Base-by-base conservation (phyloP, 805 yeast species). In the Starmerella vitae region DNA sequence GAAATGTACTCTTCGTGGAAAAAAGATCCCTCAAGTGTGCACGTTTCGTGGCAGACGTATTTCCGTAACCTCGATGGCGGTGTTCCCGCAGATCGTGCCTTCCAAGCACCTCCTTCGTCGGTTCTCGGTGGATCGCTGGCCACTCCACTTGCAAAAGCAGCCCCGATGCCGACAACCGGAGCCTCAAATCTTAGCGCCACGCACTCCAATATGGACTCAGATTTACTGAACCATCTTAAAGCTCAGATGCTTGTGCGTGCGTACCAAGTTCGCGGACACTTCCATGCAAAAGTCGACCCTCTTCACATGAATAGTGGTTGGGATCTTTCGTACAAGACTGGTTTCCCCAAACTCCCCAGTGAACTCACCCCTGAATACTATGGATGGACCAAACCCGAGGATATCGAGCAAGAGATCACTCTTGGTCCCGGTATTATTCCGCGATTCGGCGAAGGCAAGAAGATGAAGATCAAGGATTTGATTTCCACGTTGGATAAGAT, bases 371-470 rank as follows among this genome's bases (percentile, higher is more conserved):
- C 85, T 45, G 96, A 85, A 49, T 81, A 82, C 65, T 91, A 91
- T 59, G 93, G 91, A 25, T 88, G 88, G 69, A 69, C 86, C 34
- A 88, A 82, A 43, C 74, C 76, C 37, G 43, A 39, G 43, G 98
- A 91, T 61, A 63, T 91, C 54, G 74, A 78, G 54, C 78, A 72
- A 57, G 78, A 75, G 57, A 80, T 88, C 64, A 78, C 85, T 41
- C 71, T 91, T 49, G 99, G 99, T 41, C 97, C 98, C 30, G 99
- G 99, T 62, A 88, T 91, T 53, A 66, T 91, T 57, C 96, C 96
- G 38, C 74, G 94, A 60, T 91, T 85, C 58, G 83, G 84, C 40
- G 71, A 65, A 43, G 70, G 68, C 52, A 60, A 64, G 24, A 64
- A 77, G 48, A 62, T 84, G 74, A 72, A 79, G 38, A 68, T 91